Evolutionary conservation across 768 basidiomycete genomes (phyloP).

Genomic region (Cyclocybe cylindracea): DNA sequence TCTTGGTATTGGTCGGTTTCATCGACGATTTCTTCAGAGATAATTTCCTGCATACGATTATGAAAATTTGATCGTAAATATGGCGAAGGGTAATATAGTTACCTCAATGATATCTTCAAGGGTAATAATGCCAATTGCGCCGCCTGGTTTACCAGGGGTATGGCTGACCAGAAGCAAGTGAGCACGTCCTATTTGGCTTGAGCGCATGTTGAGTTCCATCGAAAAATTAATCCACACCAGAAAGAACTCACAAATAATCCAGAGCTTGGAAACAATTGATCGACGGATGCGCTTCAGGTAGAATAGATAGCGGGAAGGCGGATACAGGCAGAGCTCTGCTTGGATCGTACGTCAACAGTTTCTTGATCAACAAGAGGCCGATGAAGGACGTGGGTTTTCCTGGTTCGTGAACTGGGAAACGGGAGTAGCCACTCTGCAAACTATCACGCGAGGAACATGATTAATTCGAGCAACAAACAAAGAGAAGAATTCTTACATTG

Average conservation of each 20-base stretch:
- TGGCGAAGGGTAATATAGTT: slow-evolving; percentile 1
- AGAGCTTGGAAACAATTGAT: slow-evolving; percentile 96
- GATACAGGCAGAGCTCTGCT: slow-evolving; percentile 71
- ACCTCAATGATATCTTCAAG: slow-evolving; percentile 86
- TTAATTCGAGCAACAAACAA: neutral
- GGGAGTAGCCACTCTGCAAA: slow-evolving; percentile 80
- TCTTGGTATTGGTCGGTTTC: slow-evolving; percentile 91
- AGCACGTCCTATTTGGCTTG: slow-evolving; percentile 90
- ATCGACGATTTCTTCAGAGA: slow-evolving; percentile 93
- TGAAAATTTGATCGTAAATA: slow-evolving; percentile 14
- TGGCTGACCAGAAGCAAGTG: slow-evolving; percentile 86
- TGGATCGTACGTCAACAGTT: slow-evolving; percentile 85
- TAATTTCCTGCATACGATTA: slow-evolving; percentile 66
- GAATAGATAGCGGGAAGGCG: slow-evolving; percentile 73
- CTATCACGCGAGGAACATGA: slow-evolving; percentile 28
- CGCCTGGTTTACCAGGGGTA: slow-evolving; percentile 80
- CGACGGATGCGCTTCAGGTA: slow-evolving; percentile 86
- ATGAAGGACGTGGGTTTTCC: slow-evolving; percentile 70
- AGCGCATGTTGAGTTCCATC: neutral
- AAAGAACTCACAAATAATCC: slow-evolving; percentile 77
- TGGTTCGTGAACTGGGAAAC: slow-evolving; percentile 86
- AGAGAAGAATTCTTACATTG: slow-evolving; percentile 45
- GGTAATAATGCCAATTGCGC: slow-evolving; percentile 89
- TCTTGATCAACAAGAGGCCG: slow-evolving; percentile 77
- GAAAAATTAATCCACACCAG: neutral